Conservation (phyloP, 306 rosid species). For the Fagus crenata region DNA sequence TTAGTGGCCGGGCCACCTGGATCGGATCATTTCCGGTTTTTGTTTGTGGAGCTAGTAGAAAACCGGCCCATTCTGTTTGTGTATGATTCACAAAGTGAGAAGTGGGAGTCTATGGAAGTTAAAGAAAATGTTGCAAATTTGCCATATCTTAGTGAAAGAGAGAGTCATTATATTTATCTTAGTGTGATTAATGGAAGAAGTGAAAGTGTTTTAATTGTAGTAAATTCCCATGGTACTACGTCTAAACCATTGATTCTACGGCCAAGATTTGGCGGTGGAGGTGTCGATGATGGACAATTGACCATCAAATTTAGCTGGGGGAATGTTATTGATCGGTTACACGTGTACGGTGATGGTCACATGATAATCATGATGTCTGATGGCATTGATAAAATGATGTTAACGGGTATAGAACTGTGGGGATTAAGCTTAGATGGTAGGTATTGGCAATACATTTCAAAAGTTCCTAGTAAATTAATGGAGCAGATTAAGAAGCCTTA, state of each 20-base stretch:
- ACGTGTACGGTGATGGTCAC: slow-evolving; percentile 68
- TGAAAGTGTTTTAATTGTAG: slow-evolving; percentile 44
- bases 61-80: slow-evolving; percentile 47
- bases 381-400: slow-evolving; percentile 26
- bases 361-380: slow-evolving; percentile 58
- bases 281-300: neutral
- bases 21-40: slow-evolving; percentile 45
- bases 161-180: slow-evolving; percentile 27
- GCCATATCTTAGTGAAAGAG: slow-evolving; percentile 35
- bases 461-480: slow-evolving; percentile 30
- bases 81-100: slow-evolving; percentile 38
- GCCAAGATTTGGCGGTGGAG: slow-evolving; percentile 33
- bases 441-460: slow-evolving; percentile 46
- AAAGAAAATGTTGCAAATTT: slow-evolving; percentile 8
- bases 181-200: slow-evolving; percentile 38
- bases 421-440: slow-evolving; percentile 40
- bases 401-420: slow-evolving; percentile 58
- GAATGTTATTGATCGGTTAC: slow-evolving; percentile 39
- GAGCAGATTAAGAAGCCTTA: slow-evolving; percentile 44
- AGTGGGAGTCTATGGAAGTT: slow-evolving; percentile 44
- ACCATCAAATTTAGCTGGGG: slow-evolving; percentile 53
- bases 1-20: slow-evolving; percentile 38
- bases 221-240: neutral
- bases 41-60: slow-evolving; percentile 52
- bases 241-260: slow-evolving; percentile 34